Evolutionary conservation across 495 filamentous ascomycete genomes (phyloP).

Genomic region (Platismatia glauca): DNA sequence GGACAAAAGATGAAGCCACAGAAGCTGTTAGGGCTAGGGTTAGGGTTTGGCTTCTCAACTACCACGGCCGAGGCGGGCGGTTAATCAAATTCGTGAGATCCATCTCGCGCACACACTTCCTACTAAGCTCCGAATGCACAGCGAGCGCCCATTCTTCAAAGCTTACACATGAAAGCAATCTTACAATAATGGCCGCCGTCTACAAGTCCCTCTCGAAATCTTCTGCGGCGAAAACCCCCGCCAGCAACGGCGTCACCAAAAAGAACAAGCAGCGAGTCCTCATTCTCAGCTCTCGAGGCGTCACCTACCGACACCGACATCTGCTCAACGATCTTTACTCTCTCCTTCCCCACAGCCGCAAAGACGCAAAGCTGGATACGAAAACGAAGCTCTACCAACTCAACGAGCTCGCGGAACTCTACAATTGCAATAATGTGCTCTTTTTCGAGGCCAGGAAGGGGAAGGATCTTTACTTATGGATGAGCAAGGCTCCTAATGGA

Average conservation of each 20-base stretch:
- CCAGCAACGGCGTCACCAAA: constrained; percentile 32
- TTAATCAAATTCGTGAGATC: too few relatives aligned
- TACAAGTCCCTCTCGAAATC: constrained; percentile 82
- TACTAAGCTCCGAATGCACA: too few relatives aligned
- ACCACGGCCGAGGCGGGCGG: too few relatives aligned
- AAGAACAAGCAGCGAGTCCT: constrained; percentile 74
- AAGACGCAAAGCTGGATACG: constrained; percentile 93
- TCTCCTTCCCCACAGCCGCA: constrained; percentile 83
- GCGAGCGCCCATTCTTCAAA: not conserved
- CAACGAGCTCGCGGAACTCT: constrained; percentile 93
- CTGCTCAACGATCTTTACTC: constrained; percentile 81
- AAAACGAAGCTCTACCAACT: constrained; percentile 83
- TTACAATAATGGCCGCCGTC: constrained; percentile 75
- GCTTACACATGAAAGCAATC: not conserved
- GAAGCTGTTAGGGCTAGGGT: too few relatives aligned
- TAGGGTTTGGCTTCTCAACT: too few relatives aligned
- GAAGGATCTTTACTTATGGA: constrained; percentile 89
- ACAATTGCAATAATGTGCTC: constrained; percentile 97
- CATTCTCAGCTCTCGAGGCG: constrained; percentile 80
- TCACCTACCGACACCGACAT: constrained; percentile 87
- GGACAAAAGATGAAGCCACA: too few relatives aligned
- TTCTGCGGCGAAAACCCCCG: constrained; percentile 7
- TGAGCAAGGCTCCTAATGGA: constrained; percentile 89
- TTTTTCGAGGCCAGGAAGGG: constrained; percentile 96
- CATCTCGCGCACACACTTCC: not conserved